A percentile compares a stretch with the other conserved stretches of the same genome.
Evolutionary conservation across 1,284 basidiomycete genomes (phyloP).

Genomic region (Puccinia coronata): DNA sequence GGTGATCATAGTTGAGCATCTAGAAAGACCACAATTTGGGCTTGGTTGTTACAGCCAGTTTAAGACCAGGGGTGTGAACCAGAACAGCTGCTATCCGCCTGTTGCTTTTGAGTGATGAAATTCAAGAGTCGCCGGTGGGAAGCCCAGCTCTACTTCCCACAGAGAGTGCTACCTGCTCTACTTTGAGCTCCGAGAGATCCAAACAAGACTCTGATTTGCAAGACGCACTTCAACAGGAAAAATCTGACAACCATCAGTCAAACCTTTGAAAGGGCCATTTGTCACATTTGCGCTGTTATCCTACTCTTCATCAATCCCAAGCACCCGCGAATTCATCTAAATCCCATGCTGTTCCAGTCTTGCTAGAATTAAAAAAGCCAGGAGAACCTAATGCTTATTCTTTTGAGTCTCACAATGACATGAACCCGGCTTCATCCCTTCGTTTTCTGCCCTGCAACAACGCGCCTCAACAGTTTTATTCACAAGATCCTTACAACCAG

Average conservation of each 20-base stretch:
- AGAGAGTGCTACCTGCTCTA: no score
- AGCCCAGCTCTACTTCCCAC: no score
- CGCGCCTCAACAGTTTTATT: background rate
- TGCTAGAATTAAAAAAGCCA: conserved; percentile 38
- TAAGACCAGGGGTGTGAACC: no score
- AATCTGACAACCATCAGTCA: conserved; percentile 5
- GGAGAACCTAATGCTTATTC: conserved; percentile 37
- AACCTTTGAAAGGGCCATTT: conserved; percentile 18
- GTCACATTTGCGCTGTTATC: conserved; percentile 47
- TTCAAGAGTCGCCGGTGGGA: no score
- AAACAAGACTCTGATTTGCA: conserved; percentile 6
- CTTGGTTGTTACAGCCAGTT: no score
- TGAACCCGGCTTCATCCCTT: conserved; percentile 15
- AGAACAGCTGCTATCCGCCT: no score
- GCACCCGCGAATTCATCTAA: background rate
- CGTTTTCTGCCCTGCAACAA: conserved; percentile 13
- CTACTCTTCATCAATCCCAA: conserved; percentile 15
- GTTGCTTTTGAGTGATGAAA: no score
- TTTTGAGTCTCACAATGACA: conserved; percentile 38
- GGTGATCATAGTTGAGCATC: no score
- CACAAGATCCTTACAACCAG: conserved; percentile 21
- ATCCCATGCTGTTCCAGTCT: conserved; percentile 15
- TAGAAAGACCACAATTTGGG: no score
- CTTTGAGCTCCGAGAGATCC: no score
- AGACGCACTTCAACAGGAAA: background rate